Percentiles rank a stretch among this genome's conserved stretches.
These are phyloP conservation scores for Mucor plumbeus DNA, from an alignment of 371 early-diverging fungal species.

Conservation along the genomic window DNA sequence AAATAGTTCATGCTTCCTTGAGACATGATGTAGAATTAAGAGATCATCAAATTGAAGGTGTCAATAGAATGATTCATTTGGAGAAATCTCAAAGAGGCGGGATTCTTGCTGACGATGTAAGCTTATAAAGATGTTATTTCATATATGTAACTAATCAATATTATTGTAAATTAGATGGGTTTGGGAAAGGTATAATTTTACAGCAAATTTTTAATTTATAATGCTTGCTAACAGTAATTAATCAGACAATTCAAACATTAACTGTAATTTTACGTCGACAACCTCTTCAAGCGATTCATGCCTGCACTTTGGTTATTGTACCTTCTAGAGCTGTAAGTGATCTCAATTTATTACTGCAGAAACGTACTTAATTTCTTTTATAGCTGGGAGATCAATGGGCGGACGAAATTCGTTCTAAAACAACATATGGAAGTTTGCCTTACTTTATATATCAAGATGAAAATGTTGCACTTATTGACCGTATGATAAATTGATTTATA, in stretches of 20 bases:
- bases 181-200: constrained; percentile 40
- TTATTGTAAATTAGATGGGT: constrained; percentile 37
- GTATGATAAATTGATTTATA: constrained; percentile 18
- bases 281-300: constrained; percentile 33
- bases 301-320: constrained; percentile 43
- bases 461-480: constrained; percentile 35
- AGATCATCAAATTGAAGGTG: constrained; percentile 49
- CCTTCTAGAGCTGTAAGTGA: constrained; percentile 45
- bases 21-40: constrained; percentile 32
- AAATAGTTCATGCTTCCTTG: constrained; percentile 42
- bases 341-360: not conserved
- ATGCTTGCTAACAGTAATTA: too few species aligned
- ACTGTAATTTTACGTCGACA: constrained; percentile 45
- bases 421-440: constrained; percentile 51
- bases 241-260: constrained; percentile 45
- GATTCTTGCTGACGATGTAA: constrained; percentile 51
- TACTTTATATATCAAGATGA: constrained; percentile 48
- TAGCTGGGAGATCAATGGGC: constrained; percentile 70
- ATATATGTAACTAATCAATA: not conserved
- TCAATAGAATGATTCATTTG: constrained; percentile 42
- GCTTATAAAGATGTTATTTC: not conserved
- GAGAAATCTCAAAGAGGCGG: constrained; percentile 45
- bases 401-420: constrained; percentile 64
- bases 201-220: not conserved
- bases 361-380: not conserved